phyloP scores from a whole-genome alignment of 2,329 filamentous ascomycete genomes.

The Xylaria sp. region DNA sequence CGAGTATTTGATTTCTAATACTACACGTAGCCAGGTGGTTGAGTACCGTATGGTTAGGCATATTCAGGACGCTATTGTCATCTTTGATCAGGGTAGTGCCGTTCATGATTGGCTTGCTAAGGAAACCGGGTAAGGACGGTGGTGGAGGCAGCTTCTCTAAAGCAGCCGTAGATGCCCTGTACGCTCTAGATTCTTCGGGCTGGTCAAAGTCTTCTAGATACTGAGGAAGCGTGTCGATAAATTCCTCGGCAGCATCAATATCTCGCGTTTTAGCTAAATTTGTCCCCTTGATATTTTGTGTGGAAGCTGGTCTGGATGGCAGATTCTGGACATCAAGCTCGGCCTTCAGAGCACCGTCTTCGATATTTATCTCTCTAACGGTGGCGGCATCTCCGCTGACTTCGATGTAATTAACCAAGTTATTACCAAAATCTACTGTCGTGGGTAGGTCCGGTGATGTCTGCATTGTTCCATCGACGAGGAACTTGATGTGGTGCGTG shows the following conservation, averaged over 20 bases:
- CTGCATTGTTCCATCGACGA: conserved; percentile 93
- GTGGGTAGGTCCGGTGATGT: conserved; percentile 89
- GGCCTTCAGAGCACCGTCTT: conserved; percentile 45
- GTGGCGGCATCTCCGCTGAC: conserved; percentile 69
- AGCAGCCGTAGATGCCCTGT: conserved; percentile 78
- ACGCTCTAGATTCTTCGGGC: conserved; percentile 79
- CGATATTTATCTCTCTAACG: conserved; percentile 47
- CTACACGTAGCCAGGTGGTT: conserved; percentile 98
- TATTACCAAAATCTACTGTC: conserved; percentile 97
- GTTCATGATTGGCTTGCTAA: conserved; percentile 95
- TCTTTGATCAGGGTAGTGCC: conserved; percentile 93
- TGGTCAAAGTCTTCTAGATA: conserved; percentile 90
- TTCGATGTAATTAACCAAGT: conserved; percentile 98
- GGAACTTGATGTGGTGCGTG: conserved; percentile 96
- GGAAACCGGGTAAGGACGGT: conserved; percentile 86
- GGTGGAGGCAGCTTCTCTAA: conserved; percentile 85
- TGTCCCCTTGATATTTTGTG: conserved; percentile 51
- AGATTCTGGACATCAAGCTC: conserved; percentile 45
- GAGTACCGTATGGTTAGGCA: conserved; percentile 96
- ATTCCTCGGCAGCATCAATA: conserved; percentile 67
- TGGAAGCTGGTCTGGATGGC: conserved; percentile 50
- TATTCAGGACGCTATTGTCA: conserved; percentile 95
- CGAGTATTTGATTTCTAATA: conserved; percentile 95
- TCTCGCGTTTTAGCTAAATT: conserved; percentile 63
- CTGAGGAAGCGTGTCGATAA: conserved; percentile 79